Percentiles rank a stretch among this genome's conserved stretches.
These are phyloP conservation scores for Epicoccum nigrum DNA, from an alignment of 2,329 filamentous ascomycete genomes.

Conservation along the genomic window DNA sequence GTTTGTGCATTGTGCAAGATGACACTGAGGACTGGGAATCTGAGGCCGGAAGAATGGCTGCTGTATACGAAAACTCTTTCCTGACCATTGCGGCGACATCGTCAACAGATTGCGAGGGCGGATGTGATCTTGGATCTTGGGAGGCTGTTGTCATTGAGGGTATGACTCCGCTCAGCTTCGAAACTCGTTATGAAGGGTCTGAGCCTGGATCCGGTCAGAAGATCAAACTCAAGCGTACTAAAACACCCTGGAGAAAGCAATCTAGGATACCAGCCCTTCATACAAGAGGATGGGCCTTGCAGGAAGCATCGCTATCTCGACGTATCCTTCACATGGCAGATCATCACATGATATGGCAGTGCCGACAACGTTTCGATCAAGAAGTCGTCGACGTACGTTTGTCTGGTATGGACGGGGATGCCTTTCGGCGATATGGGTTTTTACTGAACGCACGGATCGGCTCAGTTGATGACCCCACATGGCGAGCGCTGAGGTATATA, in stretches of 20 bases:
- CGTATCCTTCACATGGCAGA: neutral
- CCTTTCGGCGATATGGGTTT: no score
- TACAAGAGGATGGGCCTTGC: neutral
- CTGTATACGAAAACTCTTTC: neutral
- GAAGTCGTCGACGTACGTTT: neutral
- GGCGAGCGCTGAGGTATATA: no score
- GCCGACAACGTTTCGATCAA: neutral
- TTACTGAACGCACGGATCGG: no score
- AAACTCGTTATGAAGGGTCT: neutral
- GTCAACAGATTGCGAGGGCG: neutral
- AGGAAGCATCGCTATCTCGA: neutral
- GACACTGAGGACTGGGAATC: neutral
- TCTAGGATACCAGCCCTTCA: neutral
- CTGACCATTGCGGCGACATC: slow-evolving; percentile 1
- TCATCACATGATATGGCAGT: neutral
- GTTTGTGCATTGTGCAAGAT: slow-evolving; percentile 9
- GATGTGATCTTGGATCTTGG: neutral
- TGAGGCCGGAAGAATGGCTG: slow-evolving; percentile 1
- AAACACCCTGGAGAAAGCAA: neutral
- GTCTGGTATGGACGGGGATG: no score
- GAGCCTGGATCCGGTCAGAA: neutral
- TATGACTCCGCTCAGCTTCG: neutral
- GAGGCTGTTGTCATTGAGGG: neutral
- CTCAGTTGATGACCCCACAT: no score
- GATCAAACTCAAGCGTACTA: neutral